A percentile compares a stretch with the other conserved stretches of the same genome.
Evolutionary conservation across 495 filamentous ascomycete genomes (phyloP).

Genomic region (Ascobolus immersus): DNA sequence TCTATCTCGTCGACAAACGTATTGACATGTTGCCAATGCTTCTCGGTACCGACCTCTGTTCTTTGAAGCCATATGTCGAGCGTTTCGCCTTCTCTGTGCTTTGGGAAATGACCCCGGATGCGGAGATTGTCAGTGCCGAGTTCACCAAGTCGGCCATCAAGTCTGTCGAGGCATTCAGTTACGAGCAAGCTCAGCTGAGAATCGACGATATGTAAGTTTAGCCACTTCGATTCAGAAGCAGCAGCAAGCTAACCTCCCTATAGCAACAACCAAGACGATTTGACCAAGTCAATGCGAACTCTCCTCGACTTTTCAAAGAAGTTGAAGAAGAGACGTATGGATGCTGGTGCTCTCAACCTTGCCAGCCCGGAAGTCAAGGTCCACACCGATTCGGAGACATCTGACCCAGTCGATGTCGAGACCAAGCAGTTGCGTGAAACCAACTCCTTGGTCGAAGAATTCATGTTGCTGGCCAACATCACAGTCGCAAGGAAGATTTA

Average conservation of each 20-base stretch:
- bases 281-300: slow-evolving; percentile 73
- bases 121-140: slow-evolving; percentile 50
- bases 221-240: neutral
- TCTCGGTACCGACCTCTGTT: slow-evolving; percentile 86
- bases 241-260: neutral
- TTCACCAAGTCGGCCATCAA: slow-evolving; percentile 97
- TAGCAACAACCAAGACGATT: slow-evolving; percentile 41
- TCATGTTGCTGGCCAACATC: slow-evolving; percentile 97
- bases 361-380: slow-evolving; percentile 89
- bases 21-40: slow-evolving; percentile 97
- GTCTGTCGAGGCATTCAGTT: slow-evolving; percentile 93
- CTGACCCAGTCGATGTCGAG: slow-evolving; percentile 86
- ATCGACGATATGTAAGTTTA: slow-evolving; percentile 53
- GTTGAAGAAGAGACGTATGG: slow-evolving; percentile 83
- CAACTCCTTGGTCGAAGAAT: slow-evolving; percentile 93
- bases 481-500: slow-evolving; percentile 72
- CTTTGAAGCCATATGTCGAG: slow-evolving; percentile 89
- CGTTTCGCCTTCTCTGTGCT: slow-evolving; percentile 87
- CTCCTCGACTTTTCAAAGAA: slow-evolving; percentile 77
- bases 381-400: slow-evolving; percentile 78
- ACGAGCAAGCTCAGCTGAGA: slow-evolving; percentile 77
- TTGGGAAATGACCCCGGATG: slow-evolving; percentile 73
- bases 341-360: slow-evolving; percentile 79
- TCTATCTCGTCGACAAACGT: slow-evolving; percentile 94
- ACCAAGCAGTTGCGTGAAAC: slow-evolving; percentile 84